phyloP scores from a whole-genome alignment of 495 filamentous ascomycete species.

The Talaromyces wortmannii region DNA sequence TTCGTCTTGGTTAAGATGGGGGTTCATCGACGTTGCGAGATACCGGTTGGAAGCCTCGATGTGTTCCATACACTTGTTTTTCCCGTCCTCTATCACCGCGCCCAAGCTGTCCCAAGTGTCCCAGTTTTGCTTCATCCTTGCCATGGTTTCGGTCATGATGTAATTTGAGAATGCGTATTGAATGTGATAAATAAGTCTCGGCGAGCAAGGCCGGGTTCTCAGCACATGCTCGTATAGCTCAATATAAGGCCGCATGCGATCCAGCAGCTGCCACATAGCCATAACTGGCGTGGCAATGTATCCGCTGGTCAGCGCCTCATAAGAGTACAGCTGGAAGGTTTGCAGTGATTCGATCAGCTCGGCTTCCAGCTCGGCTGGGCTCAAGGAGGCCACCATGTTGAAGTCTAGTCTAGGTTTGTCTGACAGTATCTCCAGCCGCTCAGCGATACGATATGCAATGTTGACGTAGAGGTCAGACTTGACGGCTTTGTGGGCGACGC shows the following conservation, averaged over 20 bases:
- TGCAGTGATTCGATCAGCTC: neutral
- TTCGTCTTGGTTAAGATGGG: neutral
- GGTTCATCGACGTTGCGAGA: neutral
- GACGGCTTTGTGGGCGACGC: neutral
- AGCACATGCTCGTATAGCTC: neutral
- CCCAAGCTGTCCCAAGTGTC: neutral
- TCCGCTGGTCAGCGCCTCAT: neutral
- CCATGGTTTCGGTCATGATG: neutral
- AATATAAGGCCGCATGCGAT: neutral
- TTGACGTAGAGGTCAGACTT: neutral
- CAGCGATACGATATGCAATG: neutral
- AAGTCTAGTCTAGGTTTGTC: neutral
- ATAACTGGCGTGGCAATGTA: neutral
- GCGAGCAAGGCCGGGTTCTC: neutral
- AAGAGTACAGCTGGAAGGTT: neutral
- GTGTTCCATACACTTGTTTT: neutral
- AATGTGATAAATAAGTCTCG: neutral
- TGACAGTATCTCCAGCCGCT: neutral
- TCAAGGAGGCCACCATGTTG: neutral
- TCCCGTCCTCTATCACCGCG: neutral
- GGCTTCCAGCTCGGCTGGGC: neutral
- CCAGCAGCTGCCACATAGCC: neutral
- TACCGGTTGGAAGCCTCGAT: neutral
- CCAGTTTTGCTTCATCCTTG: neutral
- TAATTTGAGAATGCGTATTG: neutral